A percentile compares a stretch with the other conserved stretches of the same genome.
Evolutionary conservation across 768 basidiomycete species (phyloP).

Genomic region (Phylloporus arenicola): DNA sequence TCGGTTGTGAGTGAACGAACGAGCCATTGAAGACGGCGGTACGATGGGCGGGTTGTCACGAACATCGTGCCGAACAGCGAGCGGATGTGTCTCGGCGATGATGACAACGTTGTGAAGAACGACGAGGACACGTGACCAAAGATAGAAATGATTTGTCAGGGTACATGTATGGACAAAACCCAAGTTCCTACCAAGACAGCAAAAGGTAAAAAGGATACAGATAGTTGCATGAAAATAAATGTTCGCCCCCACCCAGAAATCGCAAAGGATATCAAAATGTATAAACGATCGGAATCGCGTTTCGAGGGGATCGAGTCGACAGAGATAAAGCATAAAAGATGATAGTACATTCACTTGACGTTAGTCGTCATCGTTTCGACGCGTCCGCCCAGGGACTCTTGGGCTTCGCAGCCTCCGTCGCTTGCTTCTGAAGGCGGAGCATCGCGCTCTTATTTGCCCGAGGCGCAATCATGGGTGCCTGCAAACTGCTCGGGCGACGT

Average conservation of each 20-base stretch:
- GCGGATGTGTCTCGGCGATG: constrained; percentile 3
- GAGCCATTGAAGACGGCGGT: constrained; percentile 13
- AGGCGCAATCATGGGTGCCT: constrained; percentile 59
- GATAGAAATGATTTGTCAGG: background rate
- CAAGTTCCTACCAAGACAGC: constrained; percentile 5
- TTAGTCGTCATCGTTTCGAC: constrained; percentile 17
- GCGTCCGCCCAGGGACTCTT: constrained; percentile 32
- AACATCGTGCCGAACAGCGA: constrained; percentile 22
- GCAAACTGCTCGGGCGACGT: constrained; percentile 54
- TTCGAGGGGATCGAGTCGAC: background rate
- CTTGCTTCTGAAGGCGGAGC: constrained; percentile 65
- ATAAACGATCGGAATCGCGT: background rate
- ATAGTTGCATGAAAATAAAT: constrained; percentile 10
- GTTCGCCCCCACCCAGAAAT: constrained; percentile 12
- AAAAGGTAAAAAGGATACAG: background rate
- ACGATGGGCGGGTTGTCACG: constrained; percentile 11
- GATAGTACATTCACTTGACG: background rate
- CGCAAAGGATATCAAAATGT: constrained; percentile 10
- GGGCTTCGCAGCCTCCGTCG: constrained; percentile 26
- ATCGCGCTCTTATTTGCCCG: constrained; percentile 71
- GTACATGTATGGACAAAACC: background rate
- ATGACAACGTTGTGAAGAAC: background rate
- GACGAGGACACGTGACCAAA: background rate
- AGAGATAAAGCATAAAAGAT: constrained; percentile 18
- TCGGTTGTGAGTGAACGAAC: constrained; percentile 26